Percentiles rank a stretch among this genome's conserved stretches.
These are phyloP conservation scores for Boletus rufocinnamomeus DNA, from an alignment of 768 basidiomycete genomes.

Conservation along the genomic window DNA sequence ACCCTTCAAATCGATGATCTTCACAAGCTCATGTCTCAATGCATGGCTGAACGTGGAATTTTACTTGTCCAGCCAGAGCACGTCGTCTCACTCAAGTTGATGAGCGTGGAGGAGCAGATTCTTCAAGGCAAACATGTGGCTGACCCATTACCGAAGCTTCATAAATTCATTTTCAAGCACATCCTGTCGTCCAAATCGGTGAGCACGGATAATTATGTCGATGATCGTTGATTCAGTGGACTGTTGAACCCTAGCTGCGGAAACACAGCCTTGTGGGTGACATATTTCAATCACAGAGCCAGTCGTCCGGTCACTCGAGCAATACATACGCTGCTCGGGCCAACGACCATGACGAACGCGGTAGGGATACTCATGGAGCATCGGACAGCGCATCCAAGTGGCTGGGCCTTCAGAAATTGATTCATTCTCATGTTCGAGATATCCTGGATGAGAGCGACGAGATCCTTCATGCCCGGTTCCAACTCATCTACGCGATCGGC, in stretches of 20 bases:
- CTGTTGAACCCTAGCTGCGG: not conserved
- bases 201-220: not conserved
- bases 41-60: constrained; percentile 22
- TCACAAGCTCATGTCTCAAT: constrained; percentile 37
- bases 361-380: no score
- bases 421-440: no score
- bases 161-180: not conserved
- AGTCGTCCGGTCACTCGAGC: not conserved
- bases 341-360: not conserved
- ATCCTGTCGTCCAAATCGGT: not conserved
- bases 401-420: no score
- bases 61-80: not conserved
- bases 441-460: no score
- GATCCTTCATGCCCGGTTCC: no score
- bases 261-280: not conserved
- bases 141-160: not conserved
- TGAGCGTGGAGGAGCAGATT: no score
- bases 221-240: not conserved
- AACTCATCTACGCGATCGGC: no score
- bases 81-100: not conserved
- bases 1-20: no score
- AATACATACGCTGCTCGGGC: no score
- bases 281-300: not conserved
- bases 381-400: no score
- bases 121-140: not conserved